Conservation (phyloP, 441 rosid genomes). For the Capsella rubella region DNA sequence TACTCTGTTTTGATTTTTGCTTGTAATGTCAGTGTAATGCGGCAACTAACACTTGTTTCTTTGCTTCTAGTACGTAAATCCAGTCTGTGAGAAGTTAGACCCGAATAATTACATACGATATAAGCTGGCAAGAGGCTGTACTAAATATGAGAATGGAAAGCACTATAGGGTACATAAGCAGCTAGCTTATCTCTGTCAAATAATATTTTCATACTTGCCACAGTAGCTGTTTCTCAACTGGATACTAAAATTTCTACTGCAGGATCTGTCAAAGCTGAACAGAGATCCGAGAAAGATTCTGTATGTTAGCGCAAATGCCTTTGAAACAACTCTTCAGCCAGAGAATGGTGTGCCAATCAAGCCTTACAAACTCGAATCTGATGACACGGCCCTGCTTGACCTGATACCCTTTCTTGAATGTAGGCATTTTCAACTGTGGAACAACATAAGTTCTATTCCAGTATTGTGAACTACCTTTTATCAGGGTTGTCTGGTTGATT, state of each 20-base stretch:
- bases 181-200: constrained; percentile 17
- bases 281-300: constrained; percentile 81
- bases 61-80: constrained; percentile 70
- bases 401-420: constrained; percentile 99
- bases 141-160: constrained; percentile 89
- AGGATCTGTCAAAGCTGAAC: constrained; percentile 97
- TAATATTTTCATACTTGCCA: constrained; percentile 1
- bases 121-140: constrained; percentile 79
- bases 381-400: constrained; percentile 88
- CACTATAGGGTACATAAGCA: constrained; percentile 73
- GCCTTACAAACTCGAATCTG: constrained; percentile 72
- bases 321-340: constrained; percentile 83
- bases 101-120: constrained; percentile 67
- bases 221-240: constrained; percentile 26
- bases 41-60: constrained; percentile 15
- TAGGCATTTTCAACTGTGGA: constrained; percentile 46
- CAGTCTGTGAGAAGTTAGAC: constrained; percentile 90
- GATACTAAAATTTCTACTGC: constrained; percentile 36
- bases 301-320: constrained; percentile 83
- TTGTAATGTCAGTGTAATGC: neutral
- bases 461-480: neutral
- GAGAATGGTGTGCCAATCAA: constrained; percentile 82
- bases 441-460: neutral
- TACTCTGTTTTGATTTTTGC: neutral
- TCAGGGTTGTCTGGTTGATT: constrained; percentile 27